phyloP scores from a whole-genome alignment of 1,139 yeast species.

The Chernovozyma aurita region DNA sequence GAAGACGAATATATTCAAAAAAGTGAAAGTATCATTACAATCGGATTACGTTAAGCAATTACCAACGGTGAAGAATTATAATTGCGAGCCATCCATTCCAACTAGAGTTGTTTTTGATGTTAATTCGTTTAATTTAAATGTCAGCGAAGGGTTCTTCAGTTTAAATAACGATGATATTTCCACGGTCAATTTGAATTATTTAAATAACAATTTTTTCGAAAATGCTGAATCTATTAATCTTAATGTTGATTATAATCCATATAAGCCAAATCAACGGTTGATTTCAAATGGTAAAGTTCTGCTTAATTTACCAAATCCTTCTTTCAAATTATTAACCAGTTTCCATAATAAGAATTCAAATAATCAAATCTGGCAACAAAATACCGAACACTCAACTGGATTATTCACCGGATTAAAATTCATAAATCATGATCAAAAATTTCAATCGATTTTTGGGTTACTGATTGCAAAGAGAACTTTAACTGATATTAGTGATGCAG shows the following conservation, averaged over 20 bases:
- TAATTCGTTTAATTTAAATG: constrained; percentile 28
- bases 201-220: constrained; percentile 41
- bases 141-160: constrained; percentile 33
- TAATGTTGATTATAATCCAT: constrained; percentile 43
- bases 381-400: constrained; percentile 29
- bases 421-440: constrained; percentile 12
- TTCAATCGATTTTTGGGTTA: constrained; percentile 34
- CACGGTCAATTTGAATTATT: constrained; percentile 35
- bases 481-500: constrained; percentile 39
- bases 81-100: constrained; percentile 32
- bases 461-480: constrained; percentile 39
- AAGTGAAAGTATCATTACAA: constrained; percentile 28
- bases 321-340: constrained; percentile 35
- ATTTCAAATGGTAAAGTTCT: constrained; percentile 30
- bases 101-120: constrained; percentile 38
- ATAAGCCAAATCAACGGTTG: constrained; percentile 42
- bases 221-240: constrained; percentile 40
- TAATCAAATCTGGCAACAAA: constrained; percentile 38
- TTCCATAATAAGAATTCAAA: constrained; percentile 33
- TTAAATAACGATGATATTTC: constrained; percentile 38
- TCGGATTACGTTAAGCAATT: constrained; percentile 28
- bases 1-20: constrained; percentile 43
- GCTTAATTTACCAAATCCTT: constrained; percentile 37
- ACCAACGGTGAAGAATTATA: constrained; percentile 26
- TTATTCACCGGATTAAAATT: constrained; percentile 45